Evolutionary conservation across 1,284 basidiomycete genomes (phyloP).

Genomic region (Ceratobasidium sp.): DNA sequence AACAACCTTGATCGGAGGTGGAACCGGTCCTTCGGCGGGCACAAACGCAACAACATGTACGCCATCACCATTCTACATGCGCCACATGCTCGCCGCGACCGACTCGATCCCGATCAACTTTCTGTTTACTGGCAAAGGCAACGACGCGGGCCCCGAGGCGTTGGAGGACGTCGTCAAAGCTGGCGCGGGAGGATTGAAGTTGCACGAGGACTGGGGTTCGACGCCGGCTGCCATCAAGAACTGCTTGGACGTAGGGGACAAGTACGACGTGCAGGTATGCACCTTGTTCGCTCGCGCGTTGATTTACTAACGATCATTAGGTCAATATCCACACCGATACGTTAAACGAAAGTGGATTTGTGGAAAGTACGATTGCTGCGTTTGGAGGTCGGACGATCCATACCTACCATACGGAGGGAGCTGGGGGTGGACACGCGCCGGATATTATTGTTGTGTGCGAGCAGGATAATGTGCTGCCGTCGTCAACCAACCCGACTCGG

Average conservation of each 20-base stretch:
- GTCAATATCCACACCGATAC: conserved; percentile 94
- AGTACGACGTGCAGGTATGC: conserved; percentile 95
- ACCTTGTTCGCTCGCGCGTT: background rate
- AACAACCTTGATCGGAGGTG: conserved; percentile 90
- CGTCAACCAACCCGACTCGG: conserved; percentile 96
- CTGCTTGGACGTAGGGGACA: conserved; percentile 83
- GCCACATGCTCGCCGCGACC: conserved; percentile 86
- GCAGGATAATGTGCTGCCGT: conserved; percentile 90
- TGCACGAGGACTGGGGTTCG: conserved; percentile 99
- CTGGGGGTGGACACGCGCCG: conserved; percentile 95
- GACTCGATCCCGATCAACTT: conserved; percentile 93
- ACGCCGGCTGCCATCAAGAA: conserved; percentile 86
- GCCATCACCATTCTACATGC: conserved; percentile 84
- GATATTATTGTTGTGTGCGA: conserved; percentile 98
- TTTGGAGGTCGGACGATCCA: conserved; percentile 94
- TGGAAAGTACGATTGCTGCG: conserved; percentile 88
- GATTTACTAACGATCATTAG: background rate
- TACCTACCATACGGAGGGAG: conserved; percentile 96
- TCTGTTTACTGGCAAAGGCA: conserved; percentile 91
- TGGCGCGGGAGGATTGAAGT: conserved; percentile 90
- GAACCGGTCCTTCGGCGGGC: conserved; percentile 91
- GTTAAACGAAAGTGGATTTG: conserved; percentile 92
- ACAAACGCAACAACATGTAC: conserved; percentile 97
- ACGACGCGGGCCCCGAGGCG: conserved; percentile 77
- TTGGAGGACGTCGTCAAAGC: conserved; percentile 86